A percentile compares a stretch with the other conserved stretches of the same genome.
phyloP scores from a whole-genome alignment of 768 basidiomycete species.

The Calvatia gigantea region DNA sequence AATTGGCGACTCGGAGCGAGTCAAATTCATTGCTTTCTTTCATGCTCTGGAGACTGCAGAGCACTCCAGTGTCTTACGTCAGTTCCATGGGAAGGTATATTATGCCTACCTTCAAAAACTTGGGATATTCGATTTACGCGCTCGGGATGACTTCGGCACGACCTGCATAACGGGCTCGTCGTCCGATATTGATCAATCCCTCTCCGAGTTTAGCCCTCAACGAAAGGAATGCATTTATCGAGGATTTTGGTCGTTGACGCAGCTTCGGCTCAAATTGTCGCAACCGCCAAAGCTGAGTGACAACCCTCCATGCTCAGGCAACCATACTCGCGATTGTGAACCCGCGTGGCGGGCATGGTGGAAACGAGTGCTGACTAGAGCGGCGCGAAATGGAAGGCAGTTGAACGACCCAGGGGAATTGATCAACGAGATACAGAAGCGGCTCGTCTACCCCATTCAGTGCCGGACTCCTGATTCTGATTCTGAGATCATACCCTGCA shows the following conservation, averaged over 20 bases:
- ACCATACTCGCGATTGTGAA: neutral
- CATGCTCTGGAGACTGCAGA: neutral
- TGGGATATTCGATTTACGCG: neutral
- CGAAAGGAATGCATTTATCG: neutral
- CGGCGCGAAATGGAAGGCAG: neutral
- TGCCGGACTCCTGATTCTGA: too few relatives aligned
- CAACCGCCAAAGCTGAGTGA: neutral
- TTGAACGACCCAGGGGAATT: neutral
- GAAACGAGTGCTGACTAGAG: neutral
- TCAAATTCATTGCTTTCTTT: neutral
- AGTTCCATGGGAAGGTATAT: conserved; percentile 4
- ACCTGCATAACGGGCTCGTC: too few relatives aligned
- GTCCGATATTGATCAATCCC: neutral
- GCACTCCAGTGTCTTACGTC: neutral
- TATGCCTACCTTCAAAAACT: neutral
- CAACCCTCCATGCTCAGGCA: neutral
- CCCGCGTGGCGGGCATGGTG: neutral
- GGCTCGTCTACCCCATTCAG: too few relatives aligned
- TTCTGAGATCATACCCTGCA: too few relatives aligned
- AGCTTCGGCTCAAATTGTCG: neutral
- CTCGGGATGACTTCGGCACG: neutral
- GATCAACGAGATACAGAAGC: neutral
- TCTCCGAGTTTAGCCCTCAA: neutral
- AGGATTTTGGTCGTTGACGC: conserved; percentile 1
- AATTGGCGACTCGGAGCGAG: neutral